A percentile compares a stretch with the other conserved stretches of the same genome.
Evolutionary conservation across 805 yeast genomes (phyloP).

Genomic region (Candida ficus): DNA sequence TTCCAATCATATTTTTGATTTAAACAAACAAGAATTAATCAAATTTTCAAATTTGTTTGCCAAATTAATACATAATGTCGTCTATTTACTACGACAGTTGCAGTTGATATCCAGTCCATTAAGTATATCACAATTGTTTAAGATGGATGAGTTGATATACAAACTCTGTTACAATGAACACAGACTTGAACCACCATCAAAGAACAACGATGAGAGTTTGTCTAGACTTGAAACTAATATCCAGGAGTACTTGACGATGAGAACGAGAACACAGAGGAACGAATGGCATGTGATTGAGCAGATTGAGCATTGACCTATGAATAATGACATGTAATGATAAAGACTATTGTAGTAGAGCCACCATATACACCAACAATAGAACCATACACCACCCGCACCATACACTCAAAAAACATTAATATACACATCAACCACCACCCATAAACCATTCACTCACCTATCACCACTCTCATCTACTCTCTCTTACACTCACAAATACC

Average conservation of each 20-base stretch:
- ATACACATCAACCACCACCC: too few relatives aligned
- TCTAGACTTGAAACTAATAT: too few relatives aligned
- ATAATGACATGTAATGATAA: too few relatives aligned
- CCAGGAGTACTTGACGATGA: background rate
- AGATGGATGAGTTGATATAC: conserved; percentile 20
- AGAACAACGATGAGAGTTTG: background rate
- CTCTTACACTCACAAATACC: too few relatives aligned
- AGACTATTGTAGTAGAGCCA: too few relatives aligned
- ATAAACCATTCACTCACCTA: too few relatives aligned
- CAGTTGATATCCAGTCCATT: conserved; percentile 10
- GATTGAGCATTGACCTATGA: too few relatives aligned
- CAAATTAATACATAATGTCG: conserved; percentile 14
- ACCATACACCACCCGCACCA: too few relatives aligned
- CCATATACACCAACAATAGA: too few relatives aligned
- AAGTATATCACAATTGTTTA: conserved; percentile 12
- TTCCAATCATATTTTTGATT: conserved; percentile 11
- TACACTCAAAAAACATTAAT: too few relatives aligned
- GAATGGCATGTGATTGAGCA: background rate
- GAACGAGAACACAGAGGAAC: background rate
- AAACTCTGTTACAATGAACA: conserved; percentile 20
- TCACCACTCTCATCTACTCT: too few relatives aligned
- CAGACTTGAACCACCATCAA: background rate
- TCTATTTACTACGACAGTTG: conserved; percentile 9
- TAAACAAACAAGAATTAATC: conserved; percentile 13
- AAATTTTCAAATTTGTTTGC: conserved; percentile 11